These are phyloP conservation scores for Henningerozyma blattae DNA, from an alignment of 805 yeast species.

Conservation along the genomic window DNA sequence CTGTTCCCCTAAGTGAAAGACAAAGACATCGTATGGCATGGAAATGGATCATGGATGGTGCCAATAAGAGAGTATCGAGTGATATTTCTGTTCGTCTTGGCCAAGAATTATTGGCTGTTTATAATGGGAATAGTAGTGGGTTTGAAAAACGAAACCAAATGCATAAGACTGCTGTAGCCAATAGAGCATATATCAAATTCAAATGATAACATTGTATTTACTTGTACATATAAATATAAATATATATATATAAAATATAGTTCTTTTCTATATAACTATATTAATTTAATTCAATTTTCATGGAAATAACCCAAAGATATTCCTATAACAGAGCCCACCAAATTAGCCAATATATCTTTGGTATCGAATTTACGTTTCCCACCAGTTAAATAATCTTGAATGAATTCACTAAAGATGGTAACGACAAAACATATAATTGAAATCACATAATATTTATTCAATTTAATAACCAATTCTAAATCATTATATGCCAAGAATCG, in stretches of 20 bases:
- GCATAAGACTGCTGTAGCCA: conserved; percentile 80
- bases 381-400: conserved; percentile 26
- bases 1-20: conserved; percentile 69
- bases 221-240: neutral
- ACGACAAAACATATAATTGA: conserved; percentile 35
- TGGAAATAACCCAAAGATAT: conserved; percentile 8
- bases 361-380: conserved; percentile 36
- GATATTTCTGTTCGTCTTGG: conserved; percentile 82
- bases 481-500: too few relatives aligned
- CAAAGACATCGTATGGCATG: conserved; percentile 83
- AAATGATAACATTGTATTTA: conserved; percentile 12
- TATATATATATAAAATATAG: neutral
- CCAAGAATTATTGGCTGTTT: conserved; percentile 75
- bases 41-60: conserved; percentile 80
- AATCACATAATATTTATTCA: conserved; percentile 22
- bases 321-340: conserved; percentile 20
- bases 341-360: conserved; percentile 32
- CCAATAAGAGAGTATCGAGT: conserved; percentile 63
- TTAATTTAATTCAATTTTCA: conserved; percentile 1
- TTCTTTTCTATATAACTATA: neutral
- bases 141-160: conserved; percentile 72
- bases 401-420: conserved; percentile 37
- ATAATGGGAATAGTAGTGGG: conserved; percentile 68
- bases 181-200: conserved; percentile 64
- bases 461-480: neutral